Evolutionary conservation across 768 basidiomycete species (phyloP).

Genomic region (Phaeotremella fagi): DNA sequence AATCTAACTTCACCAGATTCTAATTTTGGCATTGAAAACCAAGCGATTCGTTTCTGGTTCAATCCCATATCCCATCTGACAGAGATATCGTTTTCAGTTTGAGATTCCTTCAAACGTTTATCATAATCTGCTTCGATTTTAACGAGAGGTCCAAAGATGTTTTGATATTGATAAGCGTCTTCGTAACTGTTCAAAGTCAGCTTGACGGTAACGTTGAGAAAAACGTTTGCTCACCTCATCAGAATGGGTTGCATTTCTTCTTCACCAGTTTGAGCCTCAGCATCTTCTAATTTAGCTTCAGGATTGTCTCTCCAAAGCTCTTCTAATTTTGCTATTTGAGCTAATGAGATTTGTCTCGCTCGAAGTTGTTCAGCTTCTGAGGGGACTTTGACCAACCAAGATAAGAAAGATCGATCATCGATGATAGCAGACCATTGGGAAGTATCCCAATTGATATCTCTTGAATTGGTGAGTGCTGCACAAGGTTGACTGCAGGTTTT

Average conservation of each 20-base stretch:
- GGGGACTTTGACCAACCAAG: slow-evolving; percentile 97
- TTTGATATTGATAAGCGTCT: slow-evolving; percentile 99
- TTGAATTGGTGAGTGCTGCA: slow-evolving; percentile 77
- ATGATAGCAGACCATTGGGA: slow-evolving; percentile 97
- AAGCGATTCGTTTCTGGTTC: slow-evolving; percentile 98
- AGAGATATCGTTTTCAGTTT: slow-evolving; percentile 94
- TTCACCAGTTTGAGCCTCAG: slow-evolving; percentile 94
- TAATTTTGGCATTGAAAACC: slow-evolving; percentile 92
- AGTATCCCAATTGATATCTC: slow-evolving; percentile 98
- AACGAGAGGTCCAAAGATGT: slow-evolving; percentile 97
- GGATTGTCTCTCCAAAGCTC: slow-evolving; percentile 98
- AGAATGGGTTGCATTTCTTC: slow-evolving; percentile 94
- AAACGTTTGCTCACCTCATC: slow-evolving; percentile 53
- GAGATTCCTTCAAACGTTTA: slow-evolving; percentile 93
- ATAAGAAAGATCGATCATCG: slow-evolving; percentile 96
- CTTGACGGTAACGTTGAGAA: slow-evolving; percentile 2
- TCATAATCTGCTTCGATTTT: slow-evolving; percentile 99
- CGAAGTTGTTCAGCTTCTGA: slow-evolving; percentile 93
- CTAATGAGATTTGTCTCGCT: slow-evolving; percentile 93
- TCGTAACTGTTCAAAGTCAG: slow-evolving; percentile 59
- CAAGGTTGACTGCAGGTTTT: slow-evolving; percentile 75
- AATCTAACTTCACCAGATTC: slow-evolving; percentile 96
- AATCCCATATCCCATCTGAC: slow-evolving; percentile 96
- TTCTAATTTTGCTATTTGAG: slow-evolving; percentile 94
- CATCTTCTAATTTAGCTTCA: slow-evolving; percentile 87